Conservation (phyloP, 2,329 filamentous ascomycete genomes). For the Colletotrichum truncatum region DNA sequence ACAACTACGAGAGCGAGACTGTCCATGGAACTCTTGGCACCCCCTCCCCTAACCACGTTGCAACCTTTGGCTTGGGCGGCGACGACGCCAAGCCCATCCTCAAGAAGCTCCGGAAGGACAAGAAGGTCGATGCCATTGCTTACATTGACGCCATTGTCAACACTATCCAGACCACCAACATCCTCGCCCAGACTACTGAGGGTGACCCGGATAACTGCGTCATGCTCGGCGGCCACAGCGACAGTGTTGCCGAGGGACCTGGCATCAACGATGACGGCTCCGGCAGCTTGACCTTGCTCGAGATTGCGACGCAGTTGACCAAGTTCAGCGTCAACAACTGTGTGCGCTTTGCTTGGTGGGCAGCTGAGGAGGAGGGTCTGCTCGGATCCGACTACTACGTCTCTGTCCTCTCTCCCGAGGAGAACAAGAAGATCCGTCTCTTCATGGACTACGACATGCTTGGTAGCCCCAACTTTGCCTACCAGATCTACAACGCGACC, state of each 20-base stretch:
- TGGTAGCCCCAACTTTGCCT: conserved; percentile 72
- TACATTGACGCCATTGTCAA: conserved; percentile 68
- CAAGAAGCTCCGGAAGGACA: conserved; percentile 59
- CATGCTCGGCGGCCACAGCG: conserved; percentile 72
- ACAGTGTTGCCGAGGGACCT: conserved; percentile 69
- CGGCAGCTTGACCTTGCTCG: conserved; percentile 69
- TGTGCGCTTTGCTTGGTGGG: conserved; percentile 75
- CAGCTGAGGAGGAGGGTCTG: conserved; percentile 73
- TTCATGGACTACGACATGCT: conserved; percentile 80
- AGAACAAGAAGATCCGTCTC: conserved; percentile 69
- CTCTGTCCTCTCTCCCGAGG: conserved; percentile 59
- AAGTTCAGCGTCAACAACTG: conserved; percentile 70
- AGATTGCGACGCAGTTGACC: conserved; percentile 68
- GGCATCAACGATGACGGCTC: conserved; percentile 85
- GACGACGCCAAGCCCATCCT: conserved; percentile 66
- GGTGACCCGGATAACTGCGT: conserved; percentile 72
- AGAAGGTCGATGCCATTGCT: conserved; percentile 61
- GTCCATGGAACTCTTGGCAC: conserved; percentile 75
- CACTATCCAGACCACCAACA: conserved; percentile 64
- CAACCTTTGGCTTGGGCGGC: conserved; percentile 73
- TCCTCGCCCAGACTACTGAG: conserved; percentile 68
- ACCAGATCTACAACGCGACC: conserved; percentile 76
- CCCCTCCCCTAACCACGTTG: conserved; percentile 67
- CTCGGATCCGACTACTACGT: conserved; percentile 72
- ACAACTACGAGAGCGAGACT: conserved; percentile 73